Evolutionary conservation across 306 rosid species (phyloP), one percentile per base, ranked within the genome.

Genomic region (Medicago arabica): DNA sequence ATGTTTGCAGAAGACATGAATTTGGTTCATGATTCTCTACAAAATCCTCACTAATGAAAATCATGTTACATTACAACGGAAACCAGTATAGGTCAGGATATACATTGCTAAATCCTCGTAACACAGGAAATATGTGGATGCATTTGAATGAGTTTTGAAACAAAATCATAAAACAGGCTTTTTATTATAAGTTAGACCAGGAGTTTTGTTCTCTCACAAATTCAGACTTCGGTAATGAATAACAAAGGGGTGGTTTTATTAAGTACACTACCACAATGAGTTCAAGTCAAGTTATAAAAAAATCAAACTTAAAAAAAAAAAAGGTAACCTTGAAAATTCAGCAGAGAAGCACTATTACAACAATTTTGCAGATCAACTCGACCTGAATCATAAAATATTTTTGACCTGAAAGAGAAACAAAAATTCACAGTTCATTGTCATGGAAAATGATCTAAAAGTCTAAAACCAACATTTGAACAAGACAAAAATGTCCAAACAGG

Each of bases 311-410:
- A 21, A 21, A 21, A 31, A 44, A 21, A 21, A 21, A 31, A 44
- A 79, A 63, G 55, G 81, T 67, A 64, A 88, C 96, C 97, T 84
- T 87, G 98, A 81, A 84, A 82, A 43, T 74, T 76, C 67, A 76
- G 65, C 38, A 61, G 61, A 62, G 82, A 77, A 57, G 81, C 80
- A 65, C 3, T 23, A 23, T 8, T 15, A 38, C 41, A 50, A 39
- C 74, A 80, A 71, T 71, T 63, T 57, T 19, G 54, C 43, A 83
- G 81, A 8, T 64, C 23, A 43, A 51, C 47, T 34, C 77, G 21
- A 41, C 79, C 80, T 57, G 78, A 78, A 75, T 58, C 60, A 34
- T 25, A 53, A 36, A 75, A 64, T 11, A 59, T 58, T 51, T 71
- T 55, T 15, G 84, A 78, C 74, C 93, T 91, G 87, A 69, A 85